Conservation (phyloP, 805 yeast species). For the Kazachstania kunashirensis region DNA sequence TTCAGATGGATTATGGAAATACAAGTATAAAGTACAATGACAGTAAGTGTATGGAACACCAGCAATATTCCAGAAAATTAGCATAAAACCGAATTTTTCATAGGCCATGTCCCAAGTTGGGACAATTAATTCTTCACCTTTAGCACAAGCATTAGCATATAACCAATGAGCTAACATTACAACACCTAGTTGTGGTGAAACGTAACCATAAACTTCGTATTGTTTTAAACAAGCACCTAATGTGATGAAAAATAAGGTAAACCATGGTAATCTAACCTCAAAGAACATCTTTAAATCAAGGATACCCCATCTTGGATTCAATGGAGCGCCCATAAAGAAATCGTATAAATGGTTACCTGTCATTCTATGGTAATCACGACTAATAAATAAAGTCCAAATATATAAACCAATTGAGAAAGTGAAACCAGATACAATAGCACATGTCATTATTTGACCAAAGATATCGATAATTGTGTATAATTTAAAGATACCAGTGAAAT, state of each 20-base stretch:
- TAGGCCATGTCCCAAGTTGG: conserved; percentile 99
- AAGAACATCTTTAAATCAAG: conserved; percentile 94
- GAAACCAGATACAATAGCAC: conserved; percentile 76
- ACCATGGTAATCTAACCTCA: conserved; percentile 97
- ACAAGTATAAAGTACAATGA: conserved; percentile 78
- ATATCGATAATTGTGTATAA: conserved; percentile 66
- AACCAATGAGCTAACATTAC: conserved; percentile 81
- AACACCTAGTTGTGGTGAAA: conserved; percentile 64
- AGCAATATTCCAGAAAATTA: conserved; percentile 96
- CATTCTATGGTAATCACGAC: conserved; percentile 79
- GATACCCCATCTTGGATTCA: conserved; percentile 90
- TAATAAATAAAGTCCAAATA: conserved; percentile 50
- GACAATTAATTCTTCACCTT: conserved; percentile 94
- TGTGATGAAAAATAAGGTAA: conserved; percentile 68
- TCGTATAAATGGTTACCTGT: conserved; percentile 87
- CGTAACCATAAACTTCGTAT: conserved; percentile 69
- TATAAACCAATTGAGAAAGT: conserved; percentile 59
- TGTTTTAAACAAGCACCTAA: conserved; percentile 71
- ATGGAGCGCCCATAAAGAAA: conserved; percentile 93
- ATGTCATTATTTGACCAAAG: conserved; percentile 88
- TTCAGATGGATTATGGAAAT: conserved; percentile 74
- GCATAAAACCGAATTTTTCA: conserved; percentile 98
- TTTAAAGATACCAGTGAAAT: conserved; percentile 65
- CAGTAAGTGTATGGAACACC: conserved; percentile 98
- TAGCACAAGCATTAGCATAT: conserved; percentile 93